phyloP scores from a whole-genome alignment of 176 grass and related monocot species.

The Rhipidocladum racemiflorum region DNA sequence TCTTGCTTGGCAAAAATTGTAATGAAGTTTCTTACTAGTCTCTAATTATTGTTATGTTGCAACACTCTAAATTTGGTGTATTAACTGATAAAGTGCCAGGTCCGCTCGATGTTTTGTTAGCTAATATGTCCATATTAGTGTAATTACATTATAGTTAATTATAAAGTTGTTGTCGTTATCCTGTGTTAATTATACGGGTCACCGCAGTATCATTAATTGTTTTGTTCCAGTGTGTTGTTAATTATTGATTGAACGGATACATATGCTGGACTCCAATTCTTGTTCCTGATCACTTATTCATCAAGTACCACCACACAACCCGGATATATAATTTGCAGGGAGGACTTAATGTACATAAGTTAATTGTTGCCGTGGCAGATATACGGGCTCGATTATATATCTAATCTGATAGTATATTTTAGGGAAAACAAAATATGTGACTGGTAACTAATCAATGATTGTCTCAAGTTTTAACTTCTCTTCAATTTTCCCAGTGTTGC shows the following conservation, averaged over 20 bases:
- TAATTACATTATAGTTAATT: no score
- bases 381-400: neutral
- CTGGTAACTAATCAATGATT: neutral
- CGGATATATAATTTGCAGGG: neutral
- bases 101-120: no score
- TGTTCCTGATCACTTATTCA: constrained; percentile 2
- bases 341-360: neutral
- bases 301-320: neutral
- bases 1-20: no score
- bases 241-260: neutral
- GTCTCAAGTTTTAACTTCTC: neutral
- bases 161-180: no score
- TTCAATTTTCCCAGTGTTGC: neutral
- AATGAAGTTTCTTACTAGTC: no score
- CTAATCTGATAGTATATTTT: neutral
- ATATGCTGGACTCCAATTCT: neutral
- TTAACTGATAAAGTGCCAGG: no score
- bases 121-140: no score
- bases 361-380: neutral
- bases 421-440: neutral
- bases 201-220: constrained; percentile 30
- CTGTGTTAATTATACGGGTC: no score
- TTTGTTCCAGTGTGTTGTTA: constrained; percentile 10
- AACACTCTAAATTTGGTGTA: no score
- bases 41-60: no score